phyloP scores from a whole-genome alignment of 306 rosid species.

The Cicer cuneatum region DNA sequence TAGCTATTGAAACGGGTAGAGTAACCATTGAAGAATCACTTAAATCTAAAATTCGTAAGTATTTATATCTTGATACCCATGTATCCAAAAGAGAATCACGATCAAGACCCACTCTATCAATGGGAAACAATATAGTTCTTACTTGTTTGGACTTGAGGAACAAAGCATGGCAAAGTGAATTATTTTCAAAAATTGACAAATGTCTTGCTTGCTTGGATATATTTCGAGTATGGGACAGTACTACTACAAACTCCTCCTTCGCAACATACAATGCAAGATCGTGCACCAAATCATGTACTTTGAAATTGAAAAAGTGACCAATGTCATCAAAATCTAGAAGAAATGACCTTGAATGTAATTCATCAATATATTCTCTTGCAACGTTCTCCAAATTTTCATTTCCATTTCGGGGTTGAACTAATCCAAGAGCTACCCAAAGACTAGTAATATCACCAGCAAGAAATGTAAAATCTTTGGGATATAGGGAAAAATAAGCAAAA shows the following conservation, averaged over 20 bases:
- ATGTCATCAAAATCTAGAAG: not conserved
- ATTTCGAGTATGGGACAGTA: not conserved
- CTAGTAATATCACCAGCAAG: not conserved
- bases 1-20: not conserved
- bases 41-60: not conserved
- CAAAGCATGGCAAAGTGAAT: too few relatives aligned
- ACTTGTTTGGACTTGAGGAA: not conserved
- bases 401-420: not conserved
- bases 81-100: not conserved
- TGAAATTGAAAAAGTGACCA: not conserved
- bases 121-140: not conserved
- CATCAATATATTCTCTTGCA: constrained; percentile 17
- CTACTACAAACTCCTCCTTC: not conserved
- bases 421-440: not conserved
- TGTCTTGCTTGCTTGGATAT: not conserved
- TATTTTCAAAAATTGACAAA: not conserved
- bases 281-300: not conserved
- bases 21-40: not conserved
- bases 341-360: constrained; percentile 4
- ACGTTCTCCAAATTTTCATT: not conserved
- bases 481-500: too few relatives aligned
- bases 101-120: not conserved
- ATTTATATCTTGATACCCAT: not conserved
- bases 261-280: constrained; percentile 8
- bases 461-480: too few relatives aligned